phyloP scores from a whole-genome alignment of 1,139 yeast species.

The Kodamaea alishanica region DNA sequence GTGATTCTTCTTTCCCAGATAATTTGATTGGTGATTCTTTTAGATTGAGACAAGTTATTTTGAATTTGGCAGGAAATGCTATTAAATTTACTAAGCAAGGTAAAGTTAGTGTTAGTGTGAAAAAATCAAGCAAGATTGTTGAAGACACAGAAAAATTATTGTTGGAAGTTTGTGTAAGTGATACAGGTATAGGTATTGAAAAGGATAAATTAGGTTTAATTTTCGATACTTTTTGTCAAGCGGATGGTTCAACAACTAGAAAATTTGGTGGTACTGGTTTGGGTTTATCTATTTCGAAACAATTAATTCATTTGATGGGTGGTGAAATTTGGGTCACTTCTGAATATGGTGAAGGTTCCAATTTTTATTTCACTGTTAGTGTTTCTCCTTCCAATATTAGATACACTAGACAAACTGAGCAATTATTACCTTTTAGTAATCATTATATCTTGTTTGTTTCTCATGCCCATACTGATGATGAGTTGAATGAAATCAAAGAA shows the following conservation, averaged over 20 bases:
- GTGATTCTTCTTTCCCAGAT: slow-evolving; percentile 84
- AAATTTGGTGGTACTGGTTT: slow-evolving; percentile 84
- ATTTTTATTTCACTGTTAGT: slow-evolving; percentile 73
- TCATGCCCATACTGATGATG: slow-evolving; percentile 55
- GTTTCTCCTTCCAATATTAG: slow-evolving; percentile 71
- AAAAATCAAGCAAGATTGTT: slow-evolving; percentile 42
- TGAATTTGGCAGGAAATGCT: slow-evolving; percentile 83
- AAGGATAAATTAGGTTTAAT: slow-evolving; percentile 78
- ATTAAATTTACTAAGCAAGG: slow-evolving; percentile 82
- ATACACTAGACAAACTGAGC: slow-evolving; percentile 63
- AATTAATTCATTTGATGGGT: slow-evolving; percentile 84
- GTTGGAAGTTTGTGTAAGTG: slow-evolving; percentile 80
- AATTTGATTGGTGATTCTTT: slow-evolving; percentile 83
- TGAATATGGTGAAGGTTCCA: slow-evolving; percentile 76
- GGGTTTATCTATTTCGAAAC: slow-evolving; percentile 82
- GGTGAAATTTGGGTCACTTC: slow-evolving; percentile 89
- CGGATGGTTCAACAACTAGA: slow-evolving; percentile 88
- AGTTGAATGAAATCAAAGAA: slow-evolving; percentile 42
- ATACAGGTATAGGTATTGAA: slow-evolving; percentile 86
- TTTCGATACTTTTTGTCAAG: slow-evolving; percentile 87
- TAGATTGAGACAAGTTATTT: slow-evolving; percentile 77
- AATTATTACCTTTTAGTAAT: slow-evolving; percentile 65
- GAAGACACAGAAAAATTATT: slow-evolving; percentile 55
- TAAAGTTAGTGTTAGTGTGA: slow-evolving; percentile 64
- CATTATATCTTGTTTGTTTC: slow-evolving; percentile 70